phyloP scores from a whole-genome alignment of 192 early-diverging fungal genomes.

The Borealophlyctis nickersoniae region DNA sequence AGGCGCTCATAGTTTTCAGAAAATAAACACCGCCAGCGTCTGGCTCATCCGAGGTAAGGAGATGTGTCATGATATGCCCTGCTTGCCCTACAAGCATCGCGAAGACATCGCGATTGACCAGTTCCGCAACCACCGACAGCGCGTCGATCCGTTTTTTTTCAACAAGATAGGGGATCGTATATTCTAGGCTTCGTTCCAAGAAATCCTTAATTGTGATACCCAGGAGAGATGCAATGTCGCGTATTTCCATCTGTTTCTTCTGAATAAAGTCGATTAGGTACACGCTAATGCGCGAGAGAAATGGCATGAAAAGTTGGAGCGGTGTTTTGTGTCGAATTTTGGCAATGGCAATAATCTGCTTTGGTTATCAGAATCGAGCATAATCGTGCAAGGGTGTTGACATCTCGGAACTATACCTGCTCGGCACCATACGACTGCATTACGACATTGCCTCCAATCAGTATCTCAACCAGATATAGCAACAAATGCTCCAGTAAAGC shows the following conservation, averaged over 20 bases:
- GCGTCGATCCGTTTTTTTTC: conserved; percentile 16
- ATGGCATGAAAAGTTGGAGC: conserved; percentile 22
- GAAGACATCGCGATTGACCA: conserved; percentile 1
- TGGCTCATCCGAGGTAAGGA: conserved; percentile 1
- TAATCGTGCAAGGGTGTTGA: too few species aligned
- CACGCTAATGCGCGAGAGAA: conserved; percentile 17
- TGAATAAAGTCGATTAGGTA: conserved; percentile 29
- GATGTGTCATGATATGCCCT: conserved; percentile 22
- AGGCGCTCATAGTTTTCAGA: too few species aligned
- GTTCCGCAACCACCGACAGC: conserved; percentile 19
- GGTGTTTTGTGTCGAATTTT: conserved; percentile 17
- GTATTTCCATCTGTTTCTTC: conserved; percentile 7
- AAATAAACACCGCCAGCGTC: background rate
- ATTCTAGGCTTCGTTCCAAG: conserved; percentile 23
- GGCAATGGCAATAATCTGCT: conserved; percentile 22
- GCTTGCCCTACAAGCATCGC: conserved; percentile 29
- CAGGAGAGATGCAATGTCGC: conserved; percentile 21
- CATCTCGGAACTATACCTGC: too few species aligned
- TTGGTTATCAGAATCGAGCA: too few species aligned
- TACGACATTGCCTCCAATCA: too few species aligned
- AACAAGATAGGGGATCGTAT: conserved; percentile 34
- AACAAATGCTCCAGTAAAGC: too few species aligned
- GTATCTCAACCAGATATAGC: too few species aligned
- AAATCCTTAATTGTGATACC: conserved; percentile 21
- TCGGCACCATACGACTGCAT: too few species aligned